phyloP scores from a whole-genome alignment of 2,329 filamentous ascomycete genomes.

The Xylariales sp. region DNA sequence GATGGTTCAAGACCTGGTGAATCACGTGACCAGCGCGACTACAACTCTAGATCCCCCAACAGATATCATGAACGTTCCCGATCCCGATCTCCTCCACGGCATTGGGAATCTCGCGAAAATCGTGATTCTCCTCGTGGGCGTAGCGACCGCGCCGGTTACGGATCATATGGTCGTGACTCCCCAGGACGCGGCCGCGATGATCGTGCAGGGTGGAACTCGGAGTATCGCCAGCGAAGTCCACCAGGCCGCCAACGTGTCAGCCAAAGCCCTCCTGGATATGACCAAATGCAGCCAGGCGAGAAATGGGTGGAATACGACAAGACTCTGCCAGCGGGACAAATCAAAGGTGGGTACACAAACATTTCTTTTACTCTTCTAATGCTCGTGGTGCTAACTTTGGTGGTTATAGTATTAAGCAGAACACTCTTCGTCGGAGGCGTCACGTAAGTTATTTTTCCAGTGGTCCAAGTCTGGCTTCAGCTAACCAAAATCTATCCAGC shows the following conservation, averaged over 20 bases:
- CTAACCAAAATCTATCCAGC: slow-evolving; percentile 30
- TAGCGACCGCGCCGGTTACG: slow-evolving; percentile 62
- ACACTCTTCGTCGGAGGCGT: slow-evolving; percentile 97
- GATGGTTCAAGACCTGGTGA: slow-evolving; percentile 33
- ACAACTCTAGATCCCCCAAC: slow-evolving; percentile 59
- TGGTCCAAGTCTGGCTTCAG: background rate
- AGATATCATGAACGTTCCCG: slow-evolving; percentile 62
- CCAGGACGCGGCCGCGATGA: slow-evolving; percentile 57
- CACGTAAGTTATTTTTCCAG: slow-evolving; percentile 59
- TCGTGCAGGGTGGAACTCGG: slow-evolving; percentile 36
- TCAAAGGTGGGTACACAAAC: slow-evolving; percentile 69
- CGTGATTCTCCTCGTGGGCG: slow-evolving; percentile 61
- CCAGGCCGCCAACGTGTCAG: slow-evolving; percentile 63
- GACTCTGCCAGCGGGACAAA: slow-evolving; percentile 67
- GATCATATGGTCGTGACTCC: slow-evolving; percentile 68
- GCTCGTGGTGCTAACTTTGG: too few relatives aligned
- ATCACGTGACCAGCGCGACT: slow-evolving; percentile 51
- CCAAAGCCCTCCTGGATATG: slow-evolving; percentile 45
- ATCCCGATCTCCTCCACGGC: slow-evolving; percentile 74
- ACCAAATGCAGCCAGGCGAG: slow-evolving; percentile 25
- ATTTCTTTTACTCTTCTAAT: too few relatives aligned
- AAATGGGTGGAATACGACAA: slow-evolving; percentile 82
- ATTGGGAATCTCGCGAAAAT: slow-evolving; percentile 65
- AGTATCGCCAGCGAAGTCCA: slow-evolving; percentile 88
- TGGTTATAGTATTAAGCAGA: slow-evolving; percentile 74